These are phyloP conservation scores for Sarocladium strictum DNA, from an alignment of 2,329 filamentous ascomycete species.

Conservation along the genomic window DNA sequence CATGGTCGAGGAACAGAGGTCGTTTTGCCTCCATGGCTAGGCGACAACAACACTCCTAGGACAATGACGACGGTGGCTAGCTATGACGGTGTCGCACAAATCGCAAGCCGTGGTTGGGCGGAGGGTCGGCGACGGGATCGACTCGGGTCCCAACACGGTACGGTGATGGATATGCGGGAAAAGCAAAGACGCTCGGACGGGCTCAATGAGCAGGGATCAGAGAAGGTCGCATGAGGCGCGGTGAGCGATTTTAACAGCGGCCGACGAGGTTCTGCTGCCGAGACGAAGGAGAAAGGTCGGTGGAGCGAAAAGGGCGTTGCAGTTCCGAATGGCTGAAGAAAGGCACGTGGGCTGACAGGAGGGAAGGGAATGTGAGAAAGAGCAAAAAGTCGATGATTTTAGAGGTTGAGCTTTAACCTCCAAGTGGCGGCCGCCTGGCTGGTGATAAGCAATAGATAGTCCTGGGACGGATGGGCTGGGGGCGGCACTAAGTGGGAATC, in stretches of 20 bases:
- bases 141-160: background rate
- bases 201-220: constrained; percentile 1
- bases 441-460: constrained; percentile 1
- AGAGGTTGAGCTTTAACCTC: background rate
- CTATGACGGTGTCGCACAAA: background rate
- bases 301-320: too few relatives aligned
- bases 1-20: constrained; percentile 9
- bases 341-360: background rate
- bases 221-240: background rate
- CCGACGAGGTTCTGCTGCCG: background rate
- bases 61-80: background rate
- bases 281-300: background rate
- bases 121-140: background rate
- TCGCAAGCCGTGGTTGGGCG: background rate
- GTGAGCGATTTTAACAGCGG: background rate
- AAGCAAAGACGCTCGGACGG: background rate
- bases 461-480: background rate
- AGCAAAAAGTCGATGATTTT: background rate
- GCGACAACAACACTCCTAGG: background rate
- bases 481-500: background rate
- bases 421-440: background rate
- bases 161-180: background rate
- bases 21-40: constrained; percentile 12
- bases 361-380: background rate
- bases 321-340: too few relatives aligned